Base-by-base conservation (phyloP, 805 yeast genomes). In the Schizosaccharomyces osmophilus region DNA sequence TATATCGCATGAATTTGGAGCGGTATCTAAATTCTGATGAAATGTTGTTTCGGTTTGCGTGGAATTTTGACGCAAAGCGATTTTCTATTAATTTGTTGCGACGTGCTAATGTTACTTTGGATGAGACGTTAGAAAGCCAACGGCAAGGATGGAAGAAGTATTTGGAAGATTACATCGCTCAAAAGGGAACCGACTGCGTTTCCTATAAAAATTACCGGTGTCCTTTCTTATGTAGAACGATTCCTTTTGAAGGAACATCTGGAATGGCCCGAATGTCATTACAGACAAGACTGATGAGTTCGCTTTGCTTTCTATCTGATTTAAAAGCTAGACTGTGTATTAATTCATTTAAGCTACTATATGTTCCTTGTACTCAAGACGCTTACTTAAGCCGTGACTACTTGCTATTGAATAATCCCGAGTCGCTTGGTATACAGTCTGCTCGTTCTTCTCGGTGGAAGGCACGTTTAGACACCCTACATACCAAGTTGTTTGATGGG, bases 131-230 rank as follows among this genome's bases (percentile, higher is more conserved):
- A 66, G 78, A 82, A 29, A 79, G 81, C 2, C 89, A 86, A 66
- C 93, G 87, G 65, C 80, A 79, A 67, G 94, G 95, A 67, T 93
- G 95, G 85, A 89, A 87, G 69, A 90, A 93, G 73, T 93, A 93
- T 69, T 78, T 93, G 61, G 90, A 97, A 0, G 85, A 95, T 55
- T 93, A 85, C 71, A 80, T 89, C 55, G 84, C 90, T 85, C 84
- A 95, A 2, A 95, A 87, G 67, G 97, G 97, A 45, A 93, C 99
- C 1, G 98, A 93, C 71, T 97, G 97, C 32, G 84, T 93, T n/a
- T 82, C 87, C n/a, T 80, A 86, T 22, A 82, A 84, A 55, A 82
- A 81, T 66, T 78, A 93, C 62, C 78, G 79, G 64, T 76, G 87
- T 71, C 97, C 97, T 32, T 85, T 90, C 71, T 24, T 45, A 19